These are phyloP conservation scores for Aspergillus sp. DNA, from an alignment of 2,329 filamentous ascomycete genomes.

Conservation along the genomic window DNA sequence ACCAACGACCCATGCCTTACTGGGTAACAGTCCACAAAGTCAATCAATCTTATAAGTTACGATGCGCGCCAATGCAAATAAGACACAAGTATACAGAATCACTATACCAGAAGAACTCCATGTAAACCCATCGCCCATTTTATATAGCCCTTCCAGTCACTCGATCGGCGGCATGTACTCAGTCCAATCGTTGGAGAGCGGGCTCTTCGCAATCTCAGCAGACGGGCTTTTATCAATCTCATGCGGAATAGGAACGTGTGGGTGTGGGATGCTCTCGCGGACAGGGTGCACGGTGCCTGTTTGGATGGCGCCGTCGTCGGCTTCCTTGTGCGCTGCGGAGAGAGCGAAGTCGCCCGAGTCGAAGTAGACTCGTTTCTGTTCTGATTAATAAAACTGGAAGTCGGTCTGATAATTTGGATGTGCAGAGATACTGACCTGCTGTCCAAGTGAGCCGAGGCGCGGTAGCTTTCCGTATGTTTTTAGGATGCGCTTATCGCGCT, in stretches of 20 bases:
- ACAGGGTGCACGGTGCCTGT: slow-evolving; percentile 26
- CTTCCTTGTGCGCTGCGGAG: slow-evolving; percentile 21
- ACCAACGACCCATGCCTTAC: too few relatives aligned
- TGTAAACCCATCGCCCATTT: too few relatives aligned
- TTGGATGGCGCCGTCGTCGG: slow-evolving; percentile 23
- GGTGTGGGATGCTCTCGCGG: slow-evolving; percentile 29
- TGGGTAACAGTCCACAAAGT: too few relatives aligned
- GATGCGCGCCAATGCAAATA: too few relatives aligned
- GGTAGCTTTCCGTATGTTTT: slow-evolving; percentile 18
- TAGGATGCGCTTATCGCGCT: background rate
- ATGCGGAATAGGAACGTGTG: slow-evolving; percentile 25
- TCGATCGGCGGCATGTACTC: too few relatives aligned
- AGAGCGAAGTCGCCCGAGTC: slow-evolving; percentile 32
- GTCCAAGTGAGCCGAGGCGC: slow-evolving; percentile 13
- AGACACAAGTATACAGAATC: too few relatives aligned
- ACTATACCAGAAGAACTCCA: too few relatives aligned
- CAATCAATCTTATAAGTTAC: too few relatives aligned
- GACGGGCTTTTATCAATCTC: too few relatives aligned
- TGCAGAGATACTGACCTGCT: slow-evolving; percentile 16
- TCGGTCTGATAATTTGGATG: background rate
- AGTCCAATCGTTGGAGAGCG: too few relatives aligned
- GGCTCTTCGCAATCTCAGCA: too few relatives aligned
- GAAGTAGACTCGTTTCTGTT: slow-evolving; percentile 29
- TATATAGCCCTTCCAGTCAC: too few relatives aligned
- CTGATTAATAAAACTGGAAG: slow-evolving; percentile 6